Evolutionary conservation across 2,329 filamentous ascomycete genomes (phyloP), one percentile per base, ranked within the genome.

Genomic region (Fusarium nurragi): DNA sequence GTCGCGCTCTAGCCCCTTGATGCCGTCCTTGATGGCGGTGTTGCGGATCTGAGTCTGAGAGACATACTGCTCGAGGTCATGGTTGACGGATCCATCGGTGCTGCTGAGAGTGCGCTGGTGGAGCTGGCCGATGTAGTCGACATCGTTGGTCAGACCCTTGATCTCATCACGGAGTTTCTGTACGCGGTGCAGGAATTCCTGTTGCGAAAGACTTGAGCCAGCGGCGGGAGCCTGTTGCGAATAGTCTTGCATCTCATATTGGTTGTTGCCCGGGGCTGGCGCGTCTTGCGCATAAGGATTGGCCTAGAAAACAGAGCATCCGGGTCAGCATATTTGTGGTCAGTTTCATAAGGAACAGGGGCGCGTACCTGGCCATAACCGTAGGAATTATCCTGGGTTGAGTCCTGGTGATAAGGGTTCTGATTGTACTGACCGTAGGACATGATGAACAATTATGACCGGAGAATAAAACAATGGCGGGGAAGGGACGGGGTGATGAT

Each of bases 1-100:
- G 76, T 94, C 91, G 60, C 80, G 81, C 78, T 93, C 90, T 52
- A 94, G 83, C 68, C 85, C 86, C 77, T 91, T 91, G 81, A 94
- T 91, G 78, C 91, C 88, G 73, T 92, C 88, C 74, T 90, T 89
- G 81, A 94, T 92, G 65, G 85, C 82, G n/a, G 86, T 88, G 79
- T 91, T 93, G 72, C 89, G 85, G 65, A 88, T 80, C 75, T 92
- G 89, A 6, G 90, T 93, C 69, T 91, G 83, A 41, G 88, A 81
- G 54, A 92, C 85, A 50, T 90, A 82, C 70, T 84, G 81, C 76
- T 94, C 88, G 22, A 92, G 83, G 77, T 88, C 85, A 45, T 82
- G 77, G 49, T 79, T 80, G 46, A 84, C 82, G 34, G 77, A 74
- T 39, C 79, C 78, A 75, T 92, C 90, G 55, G 88, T 83, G 60